Evolutionary conservation across 345 rosid species (phyloP), one percentile per base, ranked within the genome.

Genomic region (Eutrema heterophyllum): DNA sequence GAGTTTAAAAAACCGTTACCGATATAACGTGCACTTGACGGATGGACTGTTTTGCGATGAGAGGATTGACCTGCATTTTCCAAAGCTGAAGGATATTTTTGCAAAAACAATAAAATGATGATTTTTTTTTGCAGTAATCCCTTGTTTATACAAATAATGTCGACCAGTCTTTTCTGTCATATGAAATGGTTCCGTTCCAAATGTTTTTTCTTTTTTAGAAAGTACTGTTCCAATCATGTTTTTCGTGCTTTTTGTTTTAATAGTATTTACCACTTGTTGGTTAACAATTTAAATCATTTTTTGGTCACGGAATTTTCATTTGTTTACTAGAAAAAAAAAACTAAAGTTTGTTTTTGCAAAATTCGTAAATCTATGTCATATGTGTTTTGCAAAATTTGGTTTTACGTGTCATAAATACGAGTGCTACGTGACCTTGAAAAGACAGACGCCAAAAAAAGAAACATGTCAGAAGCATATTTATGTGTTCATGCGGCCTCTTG

Each of bases 361-460:
- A 13, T 13, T 13, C 13, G 46, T 26, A 55, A 6, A 8, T 27
- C 26, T 13, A 16, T 38, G 48, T 24, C 48, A 62, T 29, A 27
- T 63, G 26, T 16, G 15, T 10, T 64, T 33, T 39, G 45, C 16
- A 59, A 21, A 12, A 21, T 15, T 32, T 64, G 56, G 56, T 48
- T 48, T 48, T 13, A 21, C 35, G 24, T 4, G 46, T 49, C 70
- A 65, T 65, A 65, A 64, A 65, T 48, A 16, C 14, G 56, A 48
- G 2, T 33, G 69, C 44, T 48, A 64, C 69, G 56, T 64, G 69
- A 64, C 69, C 56, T 64, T 48, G 44, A 16, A 33, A 33, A 64
- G 32, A 64, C 45, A 33, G 16, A 64, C 69, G 43, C 13, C 44
- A 5, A 64, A 8, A 33, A 48, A 18, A 0, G 56, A 64, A 39